phyloP scores from a whole-genome alignment of 1,284 basidiomycete species.

The Singerocomus inundabilis region DNA sequence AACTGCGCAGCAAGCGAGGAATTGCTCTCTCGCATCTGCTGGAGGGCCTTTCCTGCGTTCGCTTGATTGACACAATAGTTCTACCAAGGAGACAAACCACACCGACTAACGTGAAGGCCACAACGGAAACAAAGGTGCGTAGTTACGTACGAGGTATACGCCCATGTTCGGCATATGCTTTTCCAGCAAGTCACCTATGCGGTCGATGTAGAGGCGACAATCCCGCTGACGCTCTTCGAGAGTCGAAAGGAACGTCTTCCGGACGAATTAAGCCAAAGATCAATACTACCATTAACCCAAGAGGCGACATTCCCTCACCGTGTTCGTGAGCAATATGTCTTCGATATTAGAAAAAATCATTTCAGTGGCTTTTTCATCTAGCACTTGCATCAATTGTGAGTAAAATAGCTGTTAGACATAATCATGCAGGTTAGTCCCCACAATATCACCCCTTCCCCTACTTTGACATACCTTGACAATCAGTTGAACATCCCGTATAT shows the following conservation, averaged over 20 bases:
- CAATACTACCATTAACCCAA: background rate
- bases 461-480: conserved; percentile 81
- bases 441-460: no score
- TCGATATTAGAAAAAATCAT: conserved; percentile 94
- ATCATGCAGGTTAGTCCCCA: conserved; percentile 1
- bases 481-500: conserved; percentile 87
- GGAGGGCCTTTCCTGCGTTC: conserved; percentile 76
- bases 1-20: conserved; percentile 65
- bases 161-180: conserved; percentile 74
- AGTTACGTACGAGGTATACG: conserved; percentile 67
- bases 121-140: background rate
- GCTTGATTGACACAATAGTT: conserved; percentile 92
- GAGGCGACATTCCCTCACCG: conserved; percentile 44
- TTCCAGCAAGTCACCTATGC: conserved; percentile 82
- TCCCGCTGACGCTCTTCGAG: conserved; percentile 90
- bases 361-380: conserved; percentile 77
- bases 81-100: conserved; percentile 36
- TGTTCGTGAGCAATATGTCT: conserved; percentile 85
- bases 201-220: conserved; percentile 86
- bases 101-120: background rate
- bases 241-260: conserved; percentile 74
- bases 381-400: conserved; percentile 66
- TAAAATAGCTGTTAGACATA: conserved; percentile 68
- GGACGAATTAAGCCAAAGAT: background rate
- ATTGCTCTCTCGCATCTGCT: conserved; percentile 70